Base-by-base conservation (phyloP, 257 asterid genomes). In the Lycium barbarum region DNA sequence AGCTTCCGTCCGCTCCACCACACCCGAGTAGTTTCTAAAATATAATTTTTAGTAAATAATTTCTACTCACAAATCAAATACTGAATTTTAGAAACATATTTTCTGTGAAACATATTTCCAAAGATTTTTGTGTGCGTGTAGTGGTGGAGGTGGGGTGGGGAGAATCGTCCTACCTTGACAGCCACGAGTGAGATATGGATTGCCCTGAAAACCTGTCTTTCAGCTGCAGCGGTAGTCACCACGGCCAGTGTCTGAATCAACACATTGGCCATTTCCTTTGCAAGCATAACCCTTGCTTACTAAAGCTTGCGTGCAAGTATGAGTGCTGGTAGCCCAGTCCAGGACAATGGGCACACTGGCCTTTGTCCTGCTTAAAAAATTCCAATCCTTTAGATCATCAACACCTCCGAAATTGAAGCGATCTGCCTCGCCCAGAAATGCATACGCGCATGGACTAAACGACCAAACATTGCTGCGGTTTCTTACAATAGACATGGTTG, bases 101-200 rank as follows among this genome's bases (percentile, higher is more conserved):
- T 26, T 26, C 33, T 26, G 33, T 26, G 33, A 26, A 26, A 26
- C 33, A 26, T 26, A 26, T 26, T 26, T 26, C 33, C n/a, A 26
- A 26, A 26, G 33, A 26, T 26, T 26, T 26, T 26, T 26, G 33
- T 26, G 33, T n/a, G n/a, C 33, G 33, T 26, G 33, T 26, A 26
- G 33, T 26, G 33, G 33, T 26, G 33, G 33, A 26, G 1, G 33
- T 26, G 33, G 33, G 33, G 33, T 26, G 33, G 33, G n/a, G 33
- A 26, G 33, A 26, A 26, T 26, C 33, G 33, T 26, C 43, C 7
- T 90, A 91, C 93, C 91, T 67, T 83, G 87, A 89, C 94, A 90
- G 57, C 94, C 93, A 2, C 89, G 88, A 57, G 20, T 38, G 49
- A 68, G 78, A 45, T 68, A 68, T 2, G 78, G 51, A 68, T 68